phyloP scores from a whole-genome alignment of 176 grass and related monocot species.

The Cymbopogon citratus region DNA sequence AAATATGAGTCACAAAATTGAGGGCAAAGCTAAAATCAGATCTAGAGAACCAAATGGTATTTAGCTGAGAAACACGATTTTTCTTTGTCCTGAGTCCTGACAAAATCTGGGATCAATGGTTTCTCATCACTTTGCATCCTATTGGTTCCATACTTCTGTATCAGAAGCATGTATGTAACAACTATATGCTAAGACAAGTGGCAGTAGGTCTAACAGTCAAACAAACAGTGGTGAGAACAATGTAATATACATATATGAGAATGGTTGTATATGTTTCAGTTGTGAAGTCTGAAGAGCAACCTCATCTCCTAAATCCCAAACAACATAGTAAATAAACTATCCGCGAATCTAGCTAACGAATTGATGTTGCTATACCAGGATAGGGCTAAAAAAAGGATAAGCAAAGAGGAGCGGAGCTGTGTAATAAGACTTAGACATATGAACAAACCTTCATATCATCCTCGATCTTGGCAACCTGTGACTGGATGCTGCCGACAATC shows the following conservation, averaged over 20 bases:
- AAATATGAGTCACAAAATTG: background rate
- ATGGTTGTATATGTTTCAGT: background rate
- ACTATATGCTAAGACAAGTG: background rate
- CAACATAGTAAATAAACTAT: background rate
- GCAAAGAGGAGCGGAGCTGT: background rate
- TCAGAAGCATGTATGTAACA: background rate
- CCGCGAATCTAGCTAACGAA: background rate
- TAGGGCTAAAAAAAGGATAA: background rate
- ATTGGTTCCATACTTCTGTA: background rate
- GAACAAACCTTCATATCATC: conserved; percentile 90
- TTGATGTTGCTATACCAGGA: background rate
- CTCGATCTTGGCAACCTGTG: conserved; percentile 88
- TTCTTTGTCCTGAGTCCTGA: background rate
- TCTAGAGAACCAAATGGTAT: background rate
- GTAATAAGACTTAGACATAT: background rate
- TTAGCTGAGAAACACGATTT: background rate
- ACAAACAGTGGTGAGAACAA: background rate
- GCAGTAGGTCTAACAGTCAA: background rate
- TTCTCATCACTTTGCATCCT: background rate
- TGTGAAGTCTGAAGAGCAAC: background rate
- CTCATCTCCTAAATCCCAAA: background rate
- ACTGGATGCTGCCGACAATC: conserved; percentile 67
- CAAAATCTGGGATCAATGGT: background rate
- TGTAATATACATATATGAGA: background rate
- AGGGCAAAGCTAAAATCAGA: background rate